Base-by-base conservation (phyloP, 75 land plant species). In the Larix kaempferi region DNA sequence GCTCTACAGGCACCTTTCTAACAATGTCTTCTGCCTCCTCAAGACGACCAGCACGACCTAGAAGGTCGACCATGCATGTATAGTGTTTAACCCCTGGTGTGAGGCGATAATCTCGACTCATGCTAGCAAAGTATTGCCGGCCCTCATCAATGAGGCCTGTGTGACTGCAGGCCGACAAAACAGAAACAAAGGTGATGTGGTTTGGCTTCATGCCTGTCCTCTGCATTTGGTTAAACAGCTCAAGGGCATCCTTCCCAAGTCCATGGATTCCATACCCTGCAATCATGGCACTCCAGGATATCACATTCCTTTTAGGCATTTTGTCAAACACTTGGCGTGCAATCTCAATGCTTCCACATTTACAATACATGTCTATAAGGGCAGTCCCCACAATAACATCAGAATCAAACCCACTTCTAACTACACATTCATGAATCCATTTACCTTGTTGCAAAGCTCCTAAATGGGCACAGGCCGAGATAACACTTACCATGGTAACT, bases 131-230 rank as follows among this genome's bases (percentile, higher is more conserved):
- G 23, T 73, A 62, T 17, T 29, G 33, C 57, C 57, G 37, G 4
- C 89, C 89, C 26, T 88, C 77, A 15, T 85, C 77, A n/a, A 85
- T 77, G 4, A 88, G 69, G n/a, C 89, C 89, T 22, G 82, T 74
- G 52, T 85, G 84, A 74, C 84, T 77, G 41, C 79, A 78, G 21
- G 79, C 44, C 35, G 16, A 37, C 16, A 78, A 49, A 33, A 78
- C 37, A 78, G 25, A 19, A 41, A 52, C 54, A 23, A 74, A 35
- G 14, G 77, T 73, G 17, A 21, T 49, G 13, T 39, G 2, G 37
- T 71, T 59, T 54, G 77, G 77, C 14, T 78, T 74, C 33, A 78
- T 22, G 8, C 44, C 17, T 44, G 74, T 25, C 54, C 3, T 2
- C 39, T 74, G 4, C 79, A 78, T 74, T 76, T 73, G 39, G 19